phyloP scores from a whole-genome alignment of 768 basidiomycete species.

The Lentinula guzmanii region DNA sequence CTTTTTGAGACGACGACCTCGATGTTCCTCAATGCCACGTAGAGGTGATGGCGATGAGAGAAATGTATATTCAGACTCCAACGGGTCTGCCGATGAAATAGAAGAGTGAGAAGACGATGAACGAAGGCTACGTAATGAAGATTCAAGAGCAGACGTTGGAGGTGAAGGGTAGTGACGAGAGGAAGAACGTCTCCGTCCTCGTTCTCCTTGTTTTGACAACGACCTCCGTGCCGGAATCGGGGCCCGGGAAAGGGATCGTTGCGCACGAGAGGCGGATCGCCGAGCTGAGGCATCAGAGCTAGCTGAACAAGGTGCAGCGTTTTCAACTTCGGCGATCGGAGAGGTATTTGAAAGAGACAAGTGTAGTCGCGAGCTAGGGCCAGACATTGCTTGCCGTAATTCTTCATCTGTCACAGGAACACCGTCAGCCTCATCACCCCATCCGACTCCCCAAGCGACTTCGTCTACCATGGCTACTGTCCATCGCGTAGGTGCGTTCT shows the following conservation, averaged over 20 bases:
- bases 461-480: constrained; percentile 76
- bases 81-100: constrained; percentile 15
- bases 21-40: constrained; percentile 5
- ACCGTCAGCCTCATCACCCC: constrained; percentile 49
- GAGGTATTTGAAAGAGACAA: constrained; percentile 10
- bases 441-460: constrained; percentile 75
- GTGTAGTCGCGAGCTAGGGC: constrained; percentile 19
- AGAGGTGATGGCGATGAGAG: constrained; percentile 13
- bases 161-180: constrained; percentile 27
- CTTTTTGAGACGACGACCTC: constrained; percentile 25
- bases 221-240: constrained; percentile 30
- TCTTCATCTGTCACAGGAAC: constrained; percentile 12
- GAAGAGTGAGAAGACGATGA: constrained; percentile 18
- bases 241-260: constrained; percentile 46
- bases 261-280: constrained; percentile 32
- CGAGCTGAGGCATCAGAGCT: constrained; percentile 30
- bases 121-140: constrained; percentile 15
- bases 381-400: constrained; percentile 15
- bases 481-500: constrained; percentile 61
- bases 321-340: constrained; percentile 18
- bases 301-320: constrained; percentile 21
- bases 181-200: constrained; percentile 30
- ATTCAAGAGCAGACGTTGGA: constrained; percentile 15
- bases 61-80: constrained; percentile 20
- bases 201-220: constrained; percentile 21